These are phyloP conservation scores for Cladosporium velox DNA, from an alignment of 2,329 filamentous ascomycete species.

Conservation along the genomic window DNA sequence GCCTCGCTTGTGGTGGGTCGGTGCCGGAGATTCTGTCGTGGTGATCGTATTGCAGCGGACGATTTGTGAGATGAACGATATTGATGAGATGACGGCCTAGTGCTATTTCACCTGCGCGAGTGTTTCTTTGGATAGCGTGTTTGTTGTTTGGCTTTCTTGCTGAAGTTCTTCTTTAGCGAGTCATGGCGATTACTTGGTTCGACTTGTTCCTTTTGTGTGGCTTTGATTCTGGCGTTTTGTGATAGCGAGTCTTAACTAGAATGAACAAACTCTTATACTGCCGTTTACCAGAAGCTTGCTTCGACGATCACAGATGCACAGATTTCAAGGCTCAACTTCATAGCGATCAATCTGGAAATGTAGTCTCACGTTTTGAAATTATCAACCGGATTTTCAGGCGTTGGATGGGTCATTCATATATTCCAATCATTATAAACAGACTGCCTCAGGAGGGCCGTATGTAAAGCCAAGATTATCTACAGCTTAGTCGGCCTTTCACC, in stretches of 20 bases:
- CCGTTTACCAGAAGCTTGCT: background rate
- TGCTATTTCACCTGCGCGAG: background rate
- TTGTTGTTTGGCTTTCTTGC: background rate
- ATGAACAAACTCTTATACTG: background rate
- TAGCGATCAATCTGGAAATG: background rate
- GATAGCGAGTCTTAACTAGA: background rate
- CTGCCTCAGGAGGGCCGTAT: no score
- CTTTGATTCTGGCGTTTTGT: background rate
- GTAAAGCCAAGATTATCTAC: background rate
- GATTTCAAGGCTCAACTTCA: background rate
- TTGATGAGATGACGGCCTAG: background rate
- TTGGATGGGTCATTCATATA: background rate
- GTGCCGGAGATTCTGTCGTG: conserved; percentile 9
- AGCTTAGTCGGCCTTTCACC: background rate
- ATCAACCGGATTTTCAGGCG: background rate
- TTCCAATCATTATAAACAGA: background rate
- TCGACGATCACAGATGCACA: background rate
- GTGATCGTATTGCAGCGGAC: background rate
- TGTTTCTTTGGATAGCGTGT: background rate
- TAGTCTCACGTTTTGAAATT: background rate
- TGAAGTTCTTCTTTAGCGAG: background rate
- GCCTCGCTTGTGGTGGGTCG: conserved; percentile 1
- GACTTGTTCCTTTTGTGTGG: no score
- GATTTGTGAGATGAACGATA: background rate
- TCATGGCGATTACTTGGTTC: background rate